phyloP scores from a whole-genome alignment of 1,139 yeast species.

The Nadsonia starkeyi-henricii region DNA sequence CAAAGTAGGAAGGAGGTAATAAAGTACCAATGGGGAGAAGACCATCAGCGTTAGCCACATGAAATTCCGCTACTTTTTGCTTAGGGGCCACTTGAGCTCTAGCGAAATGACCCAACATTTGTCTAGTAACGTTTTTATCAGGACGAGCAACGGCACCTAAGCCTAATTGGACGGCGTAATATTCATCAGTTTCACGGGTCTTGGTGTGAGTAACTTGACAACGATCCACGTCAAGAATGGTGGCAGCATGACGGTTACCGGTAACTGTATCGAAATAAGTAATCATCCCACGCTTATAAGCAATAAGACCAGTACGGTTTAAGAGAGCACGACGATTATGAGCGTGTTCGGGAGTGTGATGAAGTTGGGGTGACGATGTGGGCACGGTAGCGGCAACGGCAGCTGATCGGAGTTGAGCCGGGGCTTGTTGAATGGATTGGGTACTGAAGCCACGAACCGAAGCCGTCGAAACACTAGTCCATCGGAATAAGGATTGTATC shows the following conservation, averaged over 20 bases:
- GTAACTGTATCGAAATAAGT: slow-evolving; percentile 52
- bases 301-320: slow-evolving; percentile 69
- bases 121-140: slow-evolving; percentile 46
- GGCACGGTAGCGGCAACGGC: background rate
- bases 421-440: background rate
- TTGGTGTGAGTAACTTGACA: slow-evolving; percentile 73
- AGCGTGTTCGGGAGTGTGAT: slow-evolving; percentile 25
- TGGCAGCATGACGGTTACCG: slow-evolving; percentile 57
- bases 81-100: slow-evolving; percentile 81
- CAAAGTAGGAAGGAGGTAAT: slow-evolving; percentile 70
- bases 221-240: slow-evolving; percentile 76
- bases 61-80: slow-evolving; percentile 57
- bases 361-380: slow-evolving; percentile 19
- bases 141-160: slow-evolving; percentile 45
- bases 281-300: slow-evolving; percentile 81
- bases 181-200: slow-evolving; percentile 58
- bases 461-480: background rate
- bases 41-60: slow-evolving; percentile 52
- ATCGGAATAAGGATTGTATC: background rate
- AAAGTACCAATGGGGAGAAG: slow-evolving; percentile 67
- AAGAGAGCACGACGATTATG: slow-evolving; percentile 49
- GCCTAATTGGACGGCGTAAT: slow-evolving; percentile 81
- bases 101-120: slow-evolving; percentile 65
- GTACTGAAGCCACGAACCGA: background rate
- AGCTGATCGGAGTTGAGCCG: background rate